Percentiles rank a stretch among this genome's conserved stretches.
These are phyloP conservation scores for Pachyrhizus erosus DNA, from an alignment of 306 rosid species.

Conservation along the genomic window DNA sequence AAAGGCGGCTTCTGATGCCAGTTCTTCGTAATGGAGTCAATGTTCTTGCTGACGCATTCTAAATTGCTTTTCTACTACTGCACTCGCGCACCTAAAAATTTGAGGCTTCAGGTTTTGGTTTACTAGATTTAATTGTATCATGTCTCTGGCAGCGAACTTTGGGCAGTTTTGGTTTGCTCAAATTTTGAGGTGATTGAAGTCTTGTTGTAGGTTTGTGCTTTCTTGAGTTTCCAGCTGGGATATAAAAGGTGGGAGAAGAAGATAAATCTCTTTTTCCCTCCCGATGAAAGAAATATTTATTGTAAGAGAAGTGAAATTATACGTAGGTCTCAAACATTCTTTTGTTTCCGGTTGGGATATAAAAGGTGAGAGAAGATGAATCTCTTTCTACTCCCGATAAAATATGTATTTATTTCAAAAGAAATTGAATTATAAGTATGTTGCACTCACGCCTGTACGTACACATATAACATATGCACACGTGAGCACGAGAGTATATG, in stretches of 20 bases:
- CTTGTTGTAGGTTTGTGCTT: conserved; percentile 12
- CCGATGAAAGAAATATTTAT: not conserved
- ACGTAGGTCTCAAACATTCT: not conserved
- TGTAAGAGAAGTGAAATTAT: not conserved
- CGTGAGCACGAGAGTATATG: too few species aligned
- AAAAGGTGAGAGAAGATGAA: not conserved
- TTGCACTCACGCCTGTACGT: not conserved
- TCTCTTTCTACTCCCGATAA: not conserved
- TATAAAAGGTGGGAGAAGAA: not conserved
- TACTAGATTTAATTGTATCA: conserved; percentile 24
- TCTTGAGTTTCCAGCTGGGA: not conserved
- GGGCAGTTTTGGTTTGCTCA: conserved; percentile 35
- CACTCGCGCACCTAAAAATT: not conserved
- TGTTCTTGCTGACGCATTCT: not conserved
- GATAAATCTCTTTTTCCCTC: not conserved
- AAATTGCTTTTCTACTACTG: not conserved
- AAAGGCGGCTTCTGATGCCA: conserved; percentile 63
- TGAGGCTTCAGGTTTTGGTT: conserved; percentile 19
- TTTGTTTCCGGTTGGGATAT: not conserved
- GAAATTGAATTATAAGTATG: not conserved
- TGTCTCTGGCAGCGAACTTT: conserved; percentile 12
- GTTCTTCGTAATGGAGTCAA: conserved; percentile 50
- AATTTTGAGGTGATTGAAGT: conserved; percentile 29
- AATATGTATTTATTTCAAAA: not conserved
- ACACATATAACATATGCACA: too few species aligned